Conservation (phyloP, 371 early-diverging fungal species). For the Mucor ambiguus region DNA sequence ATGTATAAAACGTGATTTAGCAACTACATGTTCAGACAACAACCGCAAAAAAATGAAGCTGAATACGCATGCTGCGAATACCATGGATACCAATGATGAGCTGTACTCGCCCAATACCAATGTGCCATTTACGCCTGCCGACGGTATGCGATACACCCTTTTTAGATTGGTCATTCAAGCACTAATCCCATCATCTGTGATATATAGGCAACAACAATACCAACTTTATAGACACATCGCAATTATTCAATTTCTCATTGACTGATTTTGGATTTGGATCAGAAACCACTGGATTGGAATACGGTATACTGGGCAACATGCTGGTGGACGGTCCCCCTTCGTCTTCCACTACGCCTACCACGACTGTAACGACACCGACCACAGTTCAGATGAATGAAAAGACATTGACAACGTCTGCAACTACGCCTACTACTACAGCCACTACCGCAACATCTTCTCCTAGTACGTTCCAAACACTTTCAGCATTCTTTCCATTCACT, state of each 20-base stretch:
- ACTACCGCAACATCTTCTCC: not conserved
- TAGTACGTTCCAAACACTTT: slow-evolving; percentile 1
- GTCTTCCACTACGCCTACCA: not conserved
- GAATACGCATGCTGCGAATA: not conserved
- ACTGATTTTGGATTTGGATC: slow-evolving; percentile 48
- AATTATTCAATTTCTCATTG: slow-evolving; percentile 37
- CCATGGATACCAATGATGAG: not conserved
- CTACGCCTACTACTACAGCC: not conserved
- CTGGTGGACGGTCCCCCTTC: slow-evolving; percentile 12
- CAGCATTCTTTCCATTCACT: slow-evolving; percentile 14
- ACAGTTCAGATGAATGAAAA: not conserved
- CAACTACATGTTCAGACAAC: slow-evolving; percentile 76
- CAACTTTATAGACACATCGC: slow-evolving; percentile 23
- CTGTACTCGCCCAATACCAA: slow-evolving; percentile 9
- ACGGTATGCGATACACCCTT: slow-evolving; percentile 11
- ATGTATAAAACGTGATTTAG: slow-evolving; percentile 79
- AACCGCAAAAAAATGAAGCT: slow-evolving; percentile 76
- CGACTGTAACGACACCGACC: not conserved
- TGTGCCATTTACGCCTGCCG: slow-evolving; percentile 24
- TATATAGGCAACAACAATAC: not conserved
- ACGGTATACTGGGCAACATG: slow-evolving; percentile 49
- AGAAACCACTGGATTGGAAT: slow-evolving; percentile 47
- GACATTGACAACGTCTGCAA: not conserved
- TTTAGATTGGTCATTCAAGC: too few relatives aligned
- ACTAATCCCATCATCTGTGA: too few relatives aligned